Percentiles rank a stretch among this genome's conserved stretches.
Evolutionary conservation across 305 asterid genomes (phyloP).

Genomic region (Plantago lanceolata): DNA sequence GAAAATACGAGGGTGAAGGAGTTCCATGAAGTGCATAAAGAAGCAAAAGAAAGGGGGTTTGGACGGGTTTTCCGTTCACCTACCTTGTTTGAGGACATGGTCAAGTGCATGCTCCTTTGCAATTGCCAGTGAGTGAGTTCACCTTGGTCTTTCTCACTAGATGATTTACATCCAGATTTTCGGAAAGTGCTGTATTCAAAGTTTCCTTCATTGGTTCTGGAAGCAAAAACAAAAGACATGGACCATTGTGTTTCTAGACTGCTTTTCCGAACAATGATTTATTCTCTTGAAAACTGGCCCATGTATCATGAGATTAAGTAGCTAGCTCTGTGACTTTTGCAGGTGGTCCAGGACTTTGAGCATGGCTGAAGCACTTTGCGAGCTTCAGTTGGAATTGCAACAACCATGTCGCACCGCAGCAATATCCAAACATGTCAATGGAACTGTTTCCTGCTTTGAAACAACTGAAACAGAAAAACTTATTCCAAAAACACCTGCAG

Average conservation of each 20-base stretch:
- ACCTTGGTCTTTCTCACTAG: no score
- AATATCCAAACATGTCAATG: slow-evolving; percentile 18
- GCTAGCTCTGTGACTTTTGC: slow-evolving; percentile 9
- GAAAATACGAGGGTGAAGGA: slow-evolving; percentile 50
- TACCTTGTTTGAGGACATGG: slow-evolving; percentile 84
- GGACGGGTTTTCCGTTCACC: slow-evolving; percentile 84
- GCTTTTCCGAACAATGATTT: no score
- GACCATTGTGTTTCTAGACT: no score
- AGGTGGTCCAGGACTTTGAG: slow-evolving; percentile 85
- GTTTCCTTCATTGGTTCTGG: no score
- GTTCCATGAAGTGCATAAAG: slow-evolving; percentile 51
- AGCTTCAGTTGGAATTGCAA: slow-evolving; percentile 66
- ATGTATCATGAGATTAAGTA: no score
- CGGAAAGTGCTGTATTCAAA: no score
- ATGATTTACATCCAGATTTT: no score
- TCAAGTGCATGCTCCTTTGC: slow-evolving; percentile 77
- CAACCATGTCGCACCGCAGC: slow-evolving; percentile 22
- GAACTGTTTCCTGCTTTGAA: slow-evolving; percentile 22
- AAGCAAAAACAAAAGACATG: no score
- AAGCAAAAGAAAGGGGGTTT: slow-evolving; percentile 53
- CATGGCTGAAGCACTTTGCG: slow-evolving; percentile 77
- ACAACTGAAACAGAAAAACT: slow-evolving; percentile 26
- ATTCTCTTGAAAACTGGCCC: no score
- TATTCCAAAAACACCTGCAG: slow-evolving; percentile 56
- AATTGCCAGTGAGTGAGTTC: slow-evolving; percentile 72